These are phyloP conservation scores for Scheffersomyces spartinae DNA, from an alignment of 805 yeast species.

Conservation along the genomic window DNA sequence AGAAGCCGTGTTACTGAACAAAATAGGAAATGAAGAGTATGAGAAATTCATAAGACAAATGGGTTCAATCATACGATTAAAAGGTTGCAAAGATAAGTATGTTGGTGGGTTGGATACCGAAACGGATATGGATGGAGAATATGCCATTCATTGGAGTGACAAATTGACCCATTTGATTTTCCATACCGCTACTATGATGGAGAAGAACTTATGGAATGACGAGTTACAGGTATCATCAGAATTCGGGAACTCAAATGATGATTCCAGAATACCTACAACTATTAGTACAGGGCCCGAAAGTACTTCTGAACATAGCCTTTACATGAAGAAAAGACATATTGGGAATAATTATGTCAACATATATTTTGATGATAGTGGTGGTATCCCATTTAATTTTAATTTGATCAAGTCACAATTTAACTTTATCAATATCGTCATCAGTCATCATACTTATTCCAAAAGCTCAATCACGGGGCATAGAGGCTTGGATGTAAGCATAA, in stretches of 20 bases:
- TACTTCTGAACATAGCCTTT: too few species aligned
- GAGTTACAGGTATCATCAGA: too few species aligned
- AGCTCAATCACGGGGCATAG: conserved; percentile 2
- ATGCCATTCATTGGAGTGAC: conserved; percentile 61
- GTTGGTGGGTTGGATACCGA: conserved; percentile 75
- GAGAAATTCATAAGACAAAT: conserved; percentile 44
- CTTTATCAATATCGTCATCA: conserved; percentile 67
- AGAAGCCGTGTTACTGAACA: conserved; percentile 50
- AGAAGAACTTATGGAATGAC: too few species aligned
- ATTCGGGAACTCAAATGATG: too few species aligned
- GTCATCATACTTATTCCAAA: conserved; percentile 39
- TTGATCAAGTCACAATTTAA: conserved; percentile 69
- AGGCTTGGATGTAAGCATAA: conserved; percentile 1
- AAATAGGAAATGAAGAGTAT: conserved; percentile 52
- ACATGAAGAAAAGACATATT: conserved; percentile 69
- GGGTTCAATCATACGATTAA: conserved; percentile 51
- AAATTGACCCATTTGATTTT: conserved; percentile 61
- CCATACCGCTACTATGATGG: conserved; percentile 81
- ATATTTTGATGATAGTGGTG: conserved; percentile 66
- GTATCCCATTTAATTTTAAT: conserved; percentile 56
- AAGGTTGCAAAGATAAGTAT: conserved; percentile 40
- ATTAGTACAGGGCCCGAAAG: too few species aligned
- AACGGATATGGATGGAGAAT: conserved; percentile 63
- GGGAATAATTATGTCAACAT: conserved; percentile 80
- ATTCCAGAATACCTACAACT: too few species aligned